Conservation (phyloP, 257 asterid species). For the Ophiorrhiza pumila region DNA sequence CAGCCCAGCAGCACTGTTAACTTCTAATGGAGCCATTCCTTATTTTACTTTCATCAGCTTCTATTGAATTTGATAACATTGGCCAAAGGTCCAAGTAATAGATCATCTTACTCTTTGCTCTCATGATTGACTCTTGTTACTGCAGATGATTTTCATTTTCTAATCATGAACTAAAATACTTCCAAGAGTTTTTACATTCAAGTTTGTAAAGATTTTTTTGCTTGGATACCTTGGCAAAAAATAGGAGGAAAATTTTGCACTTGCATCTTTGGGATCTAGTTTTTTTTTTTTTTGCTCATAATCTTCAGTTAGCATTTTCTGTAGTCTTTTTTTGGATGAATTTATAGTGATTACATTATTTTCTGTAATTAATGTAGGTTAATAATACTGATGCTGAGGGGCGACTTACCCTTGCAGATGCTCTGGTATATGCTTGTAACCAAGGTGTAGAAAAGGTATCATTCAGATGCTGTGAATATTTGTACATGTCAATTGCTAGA, state of each 20-base stretch:
- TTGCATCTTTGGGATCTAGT: neutral
- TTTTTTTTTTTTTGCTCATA: neutral
- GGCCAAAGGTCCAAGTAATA: neutral
- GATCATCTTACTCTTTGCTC: neutral
- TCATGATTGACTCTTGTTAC: conserved; percentile 2
- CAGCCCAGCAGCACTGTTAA: neutral
- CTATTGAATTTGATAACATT: neutral
- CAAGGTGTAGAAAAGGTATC: conserved; percentile 97
- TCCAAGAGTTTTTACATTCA: neutral
- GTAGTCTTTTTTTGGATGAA: neutral
- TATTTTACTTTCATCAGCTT: neutral
- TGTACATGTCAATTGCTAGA: neutral
- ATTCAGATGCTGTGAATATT: neutral
- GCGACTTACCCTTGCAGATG: conserved; percentile 95
- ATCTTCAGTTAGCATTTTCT: neutral
- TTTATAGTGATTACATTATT: neutral
- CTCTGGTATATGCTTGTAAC: conserved; percentile 90
- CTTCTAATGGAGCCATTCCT: neutral
- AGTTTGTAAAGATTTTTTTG: neutral
- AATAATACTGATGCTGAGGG: conserved; percentile 99
- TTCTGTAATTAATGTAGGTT: conserved; percentile 47
- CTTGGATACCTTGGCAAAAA: neutral
- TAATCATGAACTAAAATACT: neutral
- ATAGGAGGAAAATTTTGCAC: neutral
- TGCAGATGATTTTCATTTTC: neutral